These are phyloP conservation scores for Metarhizium rileyi DNA, from an alignment of 2,329 filamentous ascomycete genomes.

Conservation along the genomic window DNA sequence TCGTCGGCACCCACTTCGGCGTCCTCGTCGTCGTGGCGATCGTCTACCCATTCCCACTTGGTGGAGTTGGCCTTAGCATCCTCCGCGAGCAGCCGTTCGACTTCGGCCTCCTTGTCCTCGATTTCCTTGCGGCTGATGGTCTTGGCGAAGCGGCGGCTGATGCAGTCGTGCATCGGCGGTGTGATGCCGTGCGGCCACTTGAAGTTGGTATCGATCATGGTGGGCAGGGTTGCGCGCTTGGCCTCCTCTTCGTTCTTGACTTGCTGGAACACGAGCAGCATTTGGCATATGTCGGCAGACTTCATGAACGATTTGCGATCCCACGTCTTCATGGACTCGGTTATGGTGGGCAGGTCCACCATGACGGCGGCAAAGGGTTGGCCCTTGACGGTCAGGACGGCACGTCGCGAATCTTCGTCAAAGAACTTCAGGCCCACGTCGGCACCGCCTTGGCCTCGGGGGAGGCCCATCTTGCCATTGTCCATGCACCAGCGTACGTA, in stretches of 20 bases:
- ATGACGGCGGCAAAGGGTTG: conserved; percentile 67
- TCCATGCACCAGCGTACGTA: conserved; percentile 68
- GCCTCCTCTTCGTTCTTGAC: conserved; percentile 60
- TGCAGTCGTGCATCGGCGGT: conserved; percentile 77
- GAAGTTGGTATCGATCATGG: conserved; percentile 57
- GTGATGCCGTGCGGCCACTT: conserved; percentile 81
- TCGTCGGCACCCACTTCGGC: conserved; percentile 33
- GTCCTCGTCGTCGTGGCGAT: conserved; percentile 35
- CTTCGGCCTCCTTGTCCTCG: conserved; percentile 72
- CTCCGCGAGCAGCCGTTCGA: conserved; percentile 61
- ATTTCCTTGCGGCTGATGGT: conserved; percentile 75
- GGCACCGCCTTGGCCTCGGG: conserved; percentile 54
- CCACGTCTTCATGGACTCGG: conserved; percentile 90
- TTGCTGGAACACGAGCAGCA: conserved; percentile 67
- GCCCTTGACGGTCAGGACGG: conserved; percentile 59
- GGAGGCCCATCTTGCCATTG: conserved; percentile 65
- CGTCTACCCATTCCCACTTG: conserved; percentile 55
- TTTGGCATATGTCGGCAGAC: conserved; percentile 79
- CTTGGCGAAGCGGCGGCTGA: conserved; percentile 75
- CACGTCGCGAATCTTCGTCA: conserved; percentile 62
- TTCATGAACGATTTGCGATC: conserved; percentile 83
- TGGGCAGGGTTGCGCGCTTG: conserved; percentile 55
- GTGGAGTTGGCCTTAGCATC: conserved; percentile 54
- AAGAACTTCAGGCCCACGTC: conserved; percentile 78
- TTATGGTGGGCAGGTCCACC: conserved; percentile 77